Evolutionary conservation across 345 rosid species (phyloP), one percentile per base, ranked within the genome.

Genomic region (Gossypium ekmanianum): DNA sequence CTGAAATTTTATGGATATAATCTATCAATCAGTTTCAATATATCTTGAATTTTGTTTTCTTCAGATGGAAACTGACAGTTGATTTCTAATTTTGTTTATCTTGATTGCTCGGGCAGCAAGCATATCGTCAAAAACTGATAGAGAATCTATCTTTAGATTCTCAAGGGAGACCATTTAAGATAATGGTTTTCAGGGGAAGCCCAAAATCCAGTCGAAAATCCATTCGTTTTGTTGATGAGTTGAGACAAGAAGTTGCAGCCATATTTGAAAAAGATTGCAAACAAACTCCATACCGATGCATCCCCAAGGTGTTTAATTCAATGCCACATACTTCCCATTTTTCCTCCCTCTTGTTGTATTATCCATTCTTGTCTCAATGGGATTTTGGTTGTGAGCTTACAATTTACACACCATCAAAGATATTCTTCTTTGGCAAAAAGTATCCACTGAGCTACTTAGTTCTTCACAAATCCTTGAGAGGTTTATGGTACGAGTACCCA

Each of bases 101-200:
- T 72, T 72, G 12, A 29, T n/a, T 56, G 75, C 9, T 45, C 18
- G 41, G 71, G 71, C 84, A 87, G 91, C 78, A 78, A 45, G 50
- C 24, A 4, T 87, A 84, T 67, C 52, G 76, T 54, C 59, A 74
- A 78, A 82, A 66, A 64, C 47, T 87, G 80, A 62, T n/a, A 29
- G 80, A 84, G 29, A 82, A 72, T 73, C 80, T 81, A 56, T 76
- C 69, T 74, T 76, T 79, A 61, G 86, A 85, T 82, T 73, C 80
- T 16, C 79, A 85, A 43, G 86, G 86, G 69, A 85, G 80, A 71
- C 87, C 87, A 39, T 85, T 78, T 64, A 81, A 76, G 82, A 85
- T 84, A 86, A 48, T 87, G 73, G 87, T 84, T 41, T 85, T 87
- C 63, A 81, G 88, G 61, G 89, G 87, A 81, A 85, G 84, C 75